phyloP scores from a whole-genome alignment of 495 filamentous ascomycete species.

The Neurospora sp. region DNA sequence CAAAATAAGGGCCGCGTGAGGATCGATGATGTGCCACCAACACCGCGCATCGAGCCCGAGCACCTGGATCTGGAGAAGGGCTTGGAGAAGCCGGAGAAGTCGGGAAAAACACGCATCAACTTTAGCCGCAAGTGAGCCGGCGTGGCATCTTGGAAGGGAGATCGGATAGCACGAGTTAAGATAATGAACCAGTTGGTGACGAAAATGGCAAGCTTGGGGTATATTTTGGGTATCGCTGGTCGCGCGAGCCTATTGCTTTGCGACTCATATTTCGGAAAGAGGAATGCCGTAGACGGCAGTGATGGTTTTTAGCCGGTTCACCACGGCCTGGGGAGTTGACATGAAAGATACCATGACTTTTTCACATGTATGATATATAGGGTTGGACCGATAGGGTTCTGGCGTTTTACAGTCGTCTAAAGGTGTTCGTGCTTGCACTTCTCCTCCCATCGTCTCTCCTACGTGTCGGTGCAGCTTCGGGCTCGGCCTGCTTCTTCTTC shows the following conservation, averaged over 20 bases:
- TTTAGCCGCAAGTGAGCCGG: slow-evolving; percentile 20
- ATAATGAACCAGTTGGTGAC: background rate
- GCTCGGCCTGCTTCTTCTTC: slow-evolving; percentile 34
- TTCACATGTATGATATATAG: slow-evolving; percentile 18
- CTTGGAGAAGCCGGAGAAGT: slow-evolving; percentile 25
- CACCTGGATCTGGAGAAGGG: slow-evolving; percentile 43
- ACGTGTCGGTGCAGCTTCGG: slow-evolving; percentile 26
- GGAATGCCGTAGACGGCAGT: background rate
- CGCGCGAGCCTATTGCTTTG: background rate
- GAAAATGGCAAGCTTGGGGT: background rate
- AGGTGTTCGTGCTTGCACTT: slow-evolving; percentile 65
- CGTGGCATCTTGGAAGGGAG: background rate
- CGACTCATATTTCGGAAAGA: background rate
- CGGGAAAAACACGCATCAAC: slow-evolving; percentile 16
- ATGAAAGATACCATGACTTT: slow-evolving; percentile 11
- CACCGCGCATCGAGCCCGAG: slow-evolving; percentile 33
- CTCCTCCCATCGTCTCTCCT: slow-evolving; percentile 44
- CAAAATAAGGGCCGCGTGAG: slow-evolving; percentile 17
- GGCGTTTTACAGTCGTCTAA: slow-evolving; percentile 47
- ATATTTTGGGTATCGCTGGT: background rate
- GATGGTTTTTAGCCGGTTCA: slow-evolving; percentile 1
- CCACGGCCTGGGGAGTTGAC: background rate
- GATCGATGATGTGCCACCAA: slow-evolving; percentile 42
- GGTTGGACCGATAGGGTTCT: slow-evolving; percentile 8
- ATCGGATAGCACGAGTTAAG: background rate